phyloP scores from a whole-genome alignment of 2,329 filamentous ascomycete genomes.

The Diaporthe sp. region DNA sequence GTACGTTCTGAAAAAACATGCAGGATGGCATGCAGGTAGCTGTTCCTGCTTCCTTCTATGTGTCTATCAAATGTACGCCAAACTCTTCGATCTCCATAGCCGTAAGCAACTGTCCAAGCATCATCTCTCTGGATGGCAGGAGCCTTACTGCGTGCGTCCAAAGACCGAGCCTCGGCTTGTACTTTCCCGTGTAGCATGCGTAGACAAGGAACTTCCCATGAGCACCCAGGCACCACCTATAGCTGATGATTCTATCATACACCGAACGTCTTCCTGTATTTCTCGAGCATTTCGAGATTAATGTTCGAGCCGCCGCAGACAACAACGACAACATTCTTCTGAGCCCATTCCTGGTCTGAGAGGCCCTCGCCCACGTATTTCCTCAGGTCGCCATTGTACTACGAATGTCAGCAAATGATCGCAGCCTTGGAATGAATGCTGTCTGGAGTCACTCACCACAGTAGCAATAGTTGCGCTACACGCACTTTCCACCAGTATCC shows the following conservation, averaged over 20 bases:
- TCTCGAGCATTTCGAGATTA: constrained; percentile 69
- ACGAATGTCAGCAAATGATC: neutral
- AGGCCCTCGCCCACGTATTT: constrained; percentile 67
- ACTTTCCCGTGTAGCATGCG: neutral
- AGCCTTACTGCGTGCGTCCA: too few relatives aligned
- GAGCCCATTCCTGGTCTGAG: constrained; percentile 68
- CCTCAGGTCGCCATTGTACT: constrained; percentile 73
- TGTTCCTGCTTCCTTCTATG: neutral
- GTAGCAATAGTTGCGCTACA: constrained; percentile 85
- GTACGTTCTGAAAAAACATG: neutral
- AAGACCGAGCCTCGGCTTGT: too few relatives aligned
- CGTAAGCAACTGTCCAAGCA: neutral
- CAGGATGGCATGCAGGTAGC: neutral
- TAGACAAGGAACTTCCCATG: neutral
- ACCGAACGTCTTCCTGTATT: constrained; percentile 65
- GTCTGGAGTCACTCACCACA: constrained; percentile 47
- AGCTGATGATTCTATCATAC: constrained; percentile 38
- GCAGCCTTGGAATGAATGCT: too few relatives aligned
- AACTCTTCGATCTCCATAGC: neutral
- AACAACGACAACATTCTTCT: constrained; percentile 83
- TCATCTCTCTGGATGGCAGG: neutral
- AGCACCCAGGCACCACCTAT: neutral
- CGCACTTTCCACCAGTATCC: constrained; percentile 84
- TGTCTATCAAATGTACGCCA: neutral
- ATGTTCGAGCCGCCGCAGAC: constrained; percentile 85